Evolutionary conservation across 2,329 filamentous ascomycete species (phyloP), one percentile per base, ranked within the genome.

Genomic region (Herpotrichia juniperi): DNA sequence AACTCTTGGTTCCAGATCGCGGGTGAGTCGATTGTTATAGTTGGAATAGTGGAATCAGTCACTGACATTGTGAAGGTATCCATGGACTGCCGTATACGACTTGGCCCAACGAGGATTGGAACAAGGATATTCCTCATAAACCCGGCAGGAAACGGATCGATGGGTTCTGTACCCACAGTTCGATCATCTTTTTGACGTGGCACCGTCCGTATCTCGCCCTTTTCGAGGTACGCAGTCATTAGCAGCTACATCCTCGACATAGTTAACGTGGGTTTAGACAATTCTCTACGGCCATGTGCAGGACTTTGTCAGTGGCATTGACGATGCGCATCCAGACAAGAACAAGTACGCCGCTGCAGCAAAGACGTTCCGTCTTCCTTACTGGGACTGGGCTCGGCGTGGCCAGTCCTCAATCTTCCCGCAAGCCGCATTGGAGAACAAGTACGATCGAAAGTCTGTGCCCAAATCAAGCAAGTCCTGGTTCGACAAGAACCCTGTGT

Each of bases 181-280:
- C 89, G 1, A 85, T 90, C 34, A 75, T 94, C 12, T 93, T 96
- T 67, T 83, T 88, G 19, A 83, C 86, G 25, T 96, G 91, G 91
- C 91, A 96, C 76, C 82, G 91, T 19, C 89, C 90, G 1, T 94
- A 93, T 69, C 77, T 93, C 34, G 78, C 82, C 6, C 74, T 88
- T 1, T 83, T 79, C 53, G 79, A 87, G 75, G 81, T 83, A 62
- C 40, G 58, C 46, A n/a, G n/a, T 16, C 49, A 46, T 25, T 12
- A 8, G 11, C 6, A 7, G 6, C 11, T 9, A 5, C 11, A 17
- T 9, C 16, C 17, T 42, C 19, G 24, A 28, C 17, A 34, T 58
- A n/a, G 57, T 42, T 48, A 42, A 56, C 19, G 30, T 5, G 1
- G 8, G 8, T 4, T 24, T 53, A 78, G 73, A 72, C 78, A 68